Base-by-base conservation (phyloP, 768 basidiomycete species). In the Omphalotus guepiniiformis region DNA sequence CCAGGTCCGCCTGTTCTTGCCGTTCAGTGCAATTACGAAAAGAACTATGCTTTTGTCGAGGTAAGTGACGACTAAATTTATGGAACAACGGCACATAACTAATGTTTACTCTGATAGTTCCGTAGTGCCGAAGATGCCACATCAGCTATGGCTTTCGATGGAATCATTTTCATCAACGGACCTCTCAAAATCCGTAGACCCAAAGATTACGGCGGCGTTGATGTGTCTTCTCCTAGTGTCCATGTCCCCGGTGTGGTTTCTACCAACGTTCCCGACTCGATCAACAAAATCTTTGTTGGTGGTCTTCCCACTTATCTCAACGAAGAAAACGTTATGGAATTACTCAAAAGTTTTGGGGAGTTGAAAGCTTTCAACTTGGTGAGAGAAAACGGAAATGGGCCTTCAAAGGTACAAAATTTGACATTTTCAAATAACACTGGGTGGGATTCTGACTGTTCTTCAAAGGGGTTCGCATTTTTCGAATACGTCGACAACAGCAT, bases 11-110 rank as follows among this genome's bases (percentile, higher is more conserved):
- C 95, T 8, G 92, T 98, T 26, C 76, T 94, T 26, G 87, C 87
- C 16, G 93, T 96, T 4, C 93, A 95, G 60, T 88, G 96, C 71
- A 97, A 97, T 61, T 93, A 93, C 58, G 96, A 98, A 67, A 99
- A 98, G 75, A 93, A 92, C 58, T 99, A 97, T 62, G 96, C 96
- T 1, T 99, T 97, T 63, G 88, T 98, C 43, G 96, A 99, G 76
- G 95, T 95, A 62, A 53, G 75, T 59, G 30, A 9, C 16, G 16
- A 38, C 29, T 26, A 6, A 47, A 22, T 39, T 38, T 39, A 23
- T 19, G 13, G 7, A 35, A 19, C 19, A 42, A n/a, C 3, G 47
- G 19, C 26, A 27, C 47, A n/a, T 32, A 34, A 28, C 15, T 57
- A 23, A 48, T 32, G 55, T 46, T 21, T 46, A 53, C 42, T 19